Evolutionary conservation across 805 yeast genomes (phyloP).

Genomic region (Nadsonia fulvescens): DNA sequence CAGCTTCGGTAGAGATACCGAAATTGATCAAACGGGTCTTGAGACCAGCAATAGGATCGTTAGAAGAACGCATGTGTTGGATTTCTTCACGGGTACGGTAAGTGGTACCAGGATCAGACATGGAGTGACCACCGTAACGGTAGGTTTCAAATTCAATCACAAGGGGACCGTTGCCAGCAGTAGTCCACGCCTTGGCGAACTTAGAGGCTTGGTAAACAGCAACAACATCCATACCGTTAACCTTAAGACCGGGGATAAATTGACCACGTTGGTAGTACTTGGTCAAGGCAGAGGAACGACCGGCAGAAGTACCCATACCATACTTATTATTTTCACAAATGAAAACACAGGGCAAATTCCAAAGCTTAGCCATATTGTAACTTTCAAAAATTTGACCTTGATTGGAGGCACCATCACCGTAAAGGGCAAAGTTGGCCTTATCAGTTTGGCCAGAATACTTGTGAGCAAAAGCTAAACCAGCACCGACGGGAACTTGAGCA

Average conservation of each 20-base stretch:
- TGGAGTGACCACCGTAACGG: slow-evolving; percentile 99
- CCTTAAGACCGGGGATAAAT: slow-evolving; percentile 95
- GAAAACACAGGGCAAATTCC: slow-evolving; percentile 88
- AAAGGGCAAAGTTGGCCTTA: slow-evolving; percentile 63
- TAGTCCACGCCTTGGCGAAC: slow-evolving; percentile 93
- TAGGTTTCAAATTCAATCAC: slow-evolving; percentile 95
- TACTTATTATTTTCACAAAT: slow-evolving; percentile 98
- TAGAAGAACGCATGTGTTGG: slow-evolving; percentile 97
- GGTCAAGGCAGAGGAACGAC: slow-evolving; percentile 90
- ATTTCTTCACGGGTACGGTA: slow-evolving; percentile 99
- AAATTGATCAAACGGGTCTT: slow-evolving; percentile 71
- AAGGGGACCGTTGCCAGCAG: slow-evolving; percentile 86
- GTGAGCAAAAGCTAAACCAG: slow-evolving; percentile 97
- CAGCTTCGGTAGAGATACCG: slow-evolving; percentile 81
- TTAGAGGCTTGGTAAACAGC: slow-evolving; percentile 92
- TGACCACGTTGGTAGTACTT: slow-evolving; percentile 99
- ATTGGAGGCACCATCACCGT: slow-evolving; percentile 99
- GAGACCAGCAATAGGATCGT: slow-evolving; percentile 94
- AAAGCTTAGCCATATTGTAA: slow-evolving; percentile 96
- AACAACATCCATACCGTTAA: slow-evolving; percentile 95
- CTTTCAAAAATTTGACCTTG: slow-evolving; percentile 98
- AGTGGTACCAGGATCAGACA: slow-evolving; percentile 99
- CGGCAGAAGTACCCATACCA: slow-evolving; percentile 98
- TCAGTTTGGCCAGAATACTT: slow-evolving; percentile 64
- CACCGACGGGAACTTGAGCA: slow-evolving; percentile 97